A percentile compares a stretch with the other conserved stretches of the same genome.
phyloP scores from a whole-genome alignment of 371 early-diverging fungal species.

The Batkoa obscura region DNA sequence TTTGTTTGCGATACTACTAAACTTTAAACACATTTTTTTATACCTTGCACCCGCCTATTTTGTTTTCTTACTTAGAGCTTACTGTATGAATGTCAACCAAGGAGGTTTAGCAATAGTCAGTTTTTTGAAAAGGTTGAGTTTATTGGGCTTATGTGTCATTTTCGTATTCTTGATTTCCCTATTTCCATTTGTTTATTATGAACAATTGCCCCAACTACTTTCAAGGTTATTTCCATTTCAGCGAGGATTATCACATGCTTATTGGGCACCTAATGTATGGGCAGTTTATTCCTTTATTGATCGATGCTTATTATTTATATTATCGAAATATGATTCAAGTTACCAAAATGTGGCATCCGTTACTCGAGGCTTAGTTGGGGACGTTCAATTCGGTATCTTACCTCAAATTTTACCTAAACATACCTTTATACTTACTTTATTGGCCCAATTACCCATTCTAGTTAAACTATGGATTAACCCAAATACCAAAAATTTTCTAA shows the following conservation, averaged over 20 bases:
- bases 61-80: conserved; percentile 65
- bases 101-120: too few species aligned
- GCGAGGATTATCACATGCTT: conserved; percentile 86
- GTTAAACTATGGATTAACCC: conserved; percentile 40
- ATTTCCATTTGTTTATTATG: conserved; percentile 53
- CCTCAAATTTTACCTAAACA: conserved; percentile 48
- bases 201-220: conserved; percentile 52
- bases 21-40: conserved; percentile 92
- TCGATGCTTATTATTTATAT: conserved; percentile 37
- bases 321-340: conserved; percentile 21
- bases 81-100: conserved; percentile 30
- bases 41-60: conserved; percentile 92
- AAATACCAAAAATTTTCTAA: conserved; percentile 45
- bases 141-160: conserved; percentile 42
- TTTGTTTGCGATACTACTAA: conserved; percentile 69
- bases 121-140: conserved; percentile 16
- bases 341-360: conserved; percentile 17
- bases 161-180: conserved; percentile 55
- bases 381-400: conserved; percentile 61
- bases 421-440: conserved; percentile 57
- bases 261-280: conserved; percentile 97
- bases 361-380: conserved; percentile 87
- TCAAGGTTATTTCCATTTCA: conserved; percentile 90
- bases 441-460: conserved; percentile 31
- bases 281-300: conserved; percentile 77